phyloP scores from a whole-genome alignment of 2,329 filamentous ascomycete species.

The Reticulascus tulasneorum region DNA sequence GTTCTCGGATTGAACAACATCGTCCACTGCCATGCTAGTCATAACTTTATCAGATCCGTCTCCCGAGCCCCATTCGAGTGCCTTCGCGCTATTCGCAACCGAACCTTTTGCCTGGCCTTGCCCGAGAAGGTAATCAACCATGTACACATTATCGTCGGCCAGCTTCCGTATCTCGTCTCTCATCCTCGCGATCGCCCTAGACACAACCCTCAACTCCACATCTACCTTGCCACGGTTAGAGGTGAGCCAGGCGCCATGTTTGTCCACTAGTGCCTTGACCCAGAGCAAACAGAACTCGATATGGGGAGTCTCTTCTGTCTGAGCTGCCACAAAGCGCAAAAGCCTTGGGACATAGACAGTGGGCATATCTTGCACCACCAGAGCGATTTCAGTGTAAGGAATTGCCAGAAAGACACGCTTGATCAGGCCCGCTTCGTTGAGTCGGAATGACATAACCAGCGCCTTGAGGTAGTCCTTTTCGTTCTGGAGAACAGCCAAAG shows the following conservation, averaged over 20 bases:
- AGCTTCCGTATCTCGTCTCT: conserved; percentile 77
- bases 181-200: conserved; percentile 75
- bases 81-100: conserved; percentile 16
- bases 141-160: conserved; percentile 84
- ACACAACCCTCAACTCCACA: conserved; percentile 77
- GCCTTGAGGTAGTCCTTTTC: conserved; percentile 85
- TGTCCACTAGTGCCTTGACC: conserved; percentile 78
- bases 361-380: conserved; percentile 77
- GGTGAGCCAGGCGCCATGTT: conserved; percentile 81
- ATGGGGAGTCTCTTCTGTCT: conserved; percentile 87
- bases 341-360: conserved; percentile 81
- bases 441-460: conserved; percentile 92
- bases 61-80: conserved; percentile 16
- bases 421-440: conserved; percentile 81
- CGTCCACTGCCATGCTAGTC: conserved; percentile 13
- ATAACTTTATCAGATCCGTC: conserved; percentile 9
- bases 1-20: conserved; percentile 27
- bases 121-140: conserved; percentile 74
- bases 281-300: conserved; percentile 92
- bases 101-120: conserved; percentile 33
- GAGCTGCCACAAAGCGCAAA: conserved; percentile 80
- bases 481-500: conserved; percentile 61
- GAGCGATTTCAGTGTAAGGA: conserved; percentile 67
- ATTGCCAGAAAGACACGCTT: conserved; percentile 82
- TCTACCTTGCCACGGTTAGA: conserved; percentile 76